Evolutionary conservation across 1,284 basidiomycete species (phyloP), one percentile per base, ranked within the genome.

Genomic region (Ustilago xerochloae): DNA sequence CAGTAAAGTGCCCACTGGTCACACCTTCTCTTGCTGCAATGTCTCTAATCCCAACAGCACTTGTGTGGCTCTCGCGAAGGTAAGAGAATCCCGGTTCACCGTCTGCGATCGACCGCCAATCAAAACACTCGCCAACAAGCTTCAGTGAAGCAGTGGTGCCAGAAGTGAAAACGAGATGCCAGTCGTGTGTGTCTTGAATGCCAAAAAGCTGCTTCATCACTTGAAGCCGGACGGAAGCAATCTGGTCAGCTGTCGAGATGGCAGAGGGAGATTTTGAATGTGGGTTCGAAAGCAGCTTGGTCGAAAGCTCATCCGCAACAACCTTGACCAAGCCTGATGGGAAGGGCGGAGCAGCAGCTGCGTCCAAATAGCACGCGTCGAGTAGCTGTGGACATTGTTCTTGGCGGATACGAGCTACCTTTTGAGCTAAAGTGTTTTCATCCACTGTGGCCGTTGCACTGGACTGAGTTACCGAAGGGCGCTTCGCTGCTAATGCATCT

Each of bases 231-330:
- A 68, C 63, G 9, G 53, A 24, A 9, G 65, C 71, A 60, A 85
- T 78, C 32, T 59, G 45, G 30, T 67, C 57, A 6, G 75, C 63
- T 6, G 84, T 83, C 2, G 59, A 54, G 5, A 60, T 52, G 9
- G 75, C 71, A 0, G 83, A 73, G 1, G 82, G 78, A 3, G 79
- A 82, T 13, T 72, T 64, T 6, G 83, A 84, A 53, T 85, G 84
- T 1, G 84, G 84, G 33, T 85, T 85, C 5, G 76, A 71, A 28
- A 79, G 76, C 12, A 84, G 78, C 18, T 68, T 74, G 15, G 56
- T 60, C 0, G 71, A 47, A 15, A 85, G 54, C 2, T 72, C 66
- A 0, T 54, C 26, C 3, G 72, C 58, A 9, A 80, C 64, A 2
- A 61, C 49, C 9, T 60, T 52, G 3, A 82, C 38, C 15, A 81